A percentile compares a stretch with the other conserved stretches of the same genome.
Conservation (phyloP, 768 basidiomycete species). For the Xanthoconium stramineum region DNA sequence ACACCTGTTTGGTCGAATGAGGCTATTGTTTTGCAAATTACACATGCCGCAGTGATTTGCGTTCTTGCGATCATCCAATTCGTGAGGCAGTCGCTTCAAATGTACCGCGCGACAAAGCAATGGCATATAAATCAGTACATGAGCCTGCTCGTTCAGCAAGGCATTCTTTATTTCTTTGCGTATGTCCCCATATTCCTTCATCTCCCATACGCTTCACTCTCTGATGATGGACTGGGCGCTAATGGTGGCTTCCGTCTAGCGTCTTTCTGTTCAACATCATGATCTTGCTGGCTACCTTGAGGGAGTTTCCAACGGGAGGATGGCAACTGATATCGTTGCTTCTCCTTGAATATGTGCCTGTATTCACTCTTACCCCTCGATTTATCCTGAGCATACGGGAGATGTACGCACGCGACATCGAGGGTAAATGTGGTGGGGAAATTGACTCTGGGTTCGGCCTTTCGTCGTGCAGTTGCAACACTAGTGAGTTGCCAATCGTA, state of each 20-base stretch:
- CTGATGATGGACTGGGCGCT: neutral
- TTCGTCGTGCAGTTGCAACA: too few species aligned
- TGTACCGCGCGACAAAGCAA: neutral
- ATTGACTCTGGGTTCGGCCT: neutral
- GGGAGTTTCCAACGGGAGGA: neutral
- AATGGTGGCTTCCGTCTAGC: neutral
- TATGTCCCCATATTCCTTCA: neutral
- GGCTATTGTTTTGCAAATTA: too few species aligned
- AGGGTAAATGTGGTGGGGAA: too few species aligned
- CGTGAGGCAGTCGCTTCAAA: neutral
- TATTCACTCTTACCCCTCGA: neutral
- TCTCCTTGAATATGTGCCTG: neutral
- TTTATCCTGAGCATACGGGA: neutral
- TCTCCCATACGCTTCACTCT: neutral
- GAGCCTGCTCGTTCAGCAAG: neutral
- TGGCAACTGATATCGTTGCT: neutral
- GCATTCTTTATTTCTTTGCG: neutral
- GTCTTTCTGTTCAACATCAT: neutral
- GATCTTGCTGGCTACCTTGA: neutral
- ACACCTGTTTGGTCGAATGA: too few species aligned
- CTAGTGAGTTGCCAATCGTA: neutral
- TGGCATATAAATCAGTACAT: neutral
- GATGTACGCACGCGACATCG: neutral
- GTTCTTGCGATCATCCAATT: too few species aligned
- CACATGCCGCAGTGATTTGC: too few species aligned